Evolutionary conservation across 164 flowering plant species (phyloP).

Genomic region (Warburgia ugandensis): DNA sequence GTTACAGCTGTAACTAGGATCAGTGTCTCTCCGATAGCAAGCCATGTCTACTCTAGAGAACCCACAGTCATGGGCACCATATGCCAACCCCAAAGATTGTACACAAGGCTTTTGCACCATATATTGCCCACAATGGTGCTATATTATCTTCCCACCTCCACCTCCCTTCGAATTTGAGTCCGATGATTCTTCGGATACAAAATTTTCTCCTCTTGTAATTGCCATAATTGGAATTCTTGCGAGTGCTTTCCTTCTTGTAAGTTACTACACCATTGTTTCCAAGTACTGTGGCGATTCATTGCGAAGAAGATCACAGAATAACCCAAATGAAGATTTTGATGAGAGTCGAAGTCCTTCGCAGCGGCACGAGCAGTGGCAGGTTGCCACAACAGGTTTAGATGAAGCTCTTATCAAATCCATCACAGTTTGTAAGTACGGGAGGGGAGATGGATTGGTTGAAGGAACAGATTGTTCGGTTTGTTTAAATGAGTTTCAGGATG

Average conservation of each 20-base stretch:
- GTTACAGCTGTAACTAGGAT: conserved; percentile 1
- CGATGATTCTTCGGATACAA: conserved; percentile 31
- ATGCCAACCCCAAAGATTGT: conserved; percentile 52
- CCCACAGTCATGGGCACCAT: conserved; percentile 57
- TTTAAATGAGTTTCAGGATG: conserved; percentile 61
- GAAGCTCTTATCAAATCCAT: conserved; percentile 64
- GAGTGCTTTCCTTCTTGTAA: conserved; percentile 61
- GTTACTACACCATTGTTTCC: conserved; percentile 57
- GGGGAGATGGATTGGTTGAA: conserved; percentile 58
- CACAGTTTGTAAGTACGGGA: conserved; percentile 52
- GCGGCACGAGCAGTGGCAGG: conserved; percentile 40
- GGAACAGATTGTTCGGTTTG: conserved; percentile 86
- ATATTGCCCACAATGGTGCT: conserved; percentile 81
- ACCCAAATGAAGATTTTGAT: conserved; percentile 16
- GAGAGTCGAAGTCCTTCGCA: conserved; percentile 20
- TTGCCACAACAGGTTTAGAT: conserved; percentile 43
- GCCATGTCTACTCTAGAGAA: conserved; percentile 48
- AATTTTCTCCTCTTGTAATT: conserved; percentile 64
- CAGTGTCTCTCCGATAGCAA: neutral
- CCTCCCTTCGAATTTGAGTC: conserved; percentile 40
- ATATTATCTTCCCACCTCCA: conserved; percentile 65
- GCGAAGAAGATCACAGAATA: conserved; percentile 8
- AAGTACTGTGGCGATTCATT: conserved; percentile 44
- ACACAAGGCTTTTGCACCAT: conserved; percentile 60
- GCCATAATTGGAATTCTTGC: conserved; percentile 68